A percentile compares a stretch with the other conserved stretches of the same genome.
Evolutionary conservation across 805 yeast genomes (phyloP).

Genomic region (Saccharomycopsis lassenensis): DNA sequence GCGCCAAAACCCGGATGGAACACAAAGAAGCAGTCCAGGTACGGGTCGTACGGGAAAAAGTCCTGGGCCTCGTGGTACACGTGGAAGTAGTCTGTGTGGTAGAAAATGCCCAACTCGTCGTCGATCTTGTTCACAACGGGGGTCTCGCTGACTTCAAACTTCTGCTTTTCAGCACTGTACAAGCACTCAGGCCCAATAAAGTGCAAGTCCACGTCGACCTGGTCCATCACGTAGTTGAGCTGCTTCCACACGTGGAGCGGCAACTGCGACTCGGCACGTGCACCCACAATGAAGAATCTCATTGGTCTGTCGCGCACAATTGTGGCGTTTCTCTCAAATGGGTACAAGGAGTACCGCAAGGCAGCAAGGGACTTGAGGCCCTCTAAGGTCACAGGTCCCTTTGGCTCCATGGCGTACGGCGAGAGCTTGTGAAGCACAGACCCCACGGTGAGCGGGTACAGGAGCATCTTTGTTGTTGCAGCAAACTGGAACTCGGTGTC

Average conservation of each 20-base stretch:
- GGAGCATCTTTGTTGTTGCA: constrained; percentile 86
- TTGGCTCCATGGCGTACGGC: constrained; percentile 72
- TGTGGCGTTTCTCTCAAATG: constrained; percentile 42
- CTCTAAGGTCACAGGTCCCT: constrained; percentile 82
- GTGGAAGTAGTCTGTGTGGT: constrained; percentile 88
- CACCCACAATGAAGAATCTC: constrained; percentile 81
- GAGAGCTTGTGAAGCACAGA: constrained; percentile 73
- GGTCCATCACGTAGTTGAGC: constrained; percentile 75
- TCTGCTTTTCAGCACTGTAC: constrained; percentile 59
- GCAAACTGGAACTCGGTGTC: constrained; percentile 94
- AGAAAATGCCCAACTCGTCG: constrained; percentile 58
- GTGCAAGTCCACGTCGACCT: constrained; percentile 71
- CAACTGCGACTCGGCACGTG: constrained; percentile 85
- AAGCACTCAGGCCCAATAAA: constrained; percentile 91
- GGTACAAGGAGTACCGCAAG: constrained; percentile 78
- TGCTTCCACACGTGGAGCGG: constrained; percentile 97
- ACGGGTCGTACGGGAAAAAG: constrained; percentile 96
- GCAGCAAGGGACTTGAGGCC: constrained; percentile 94
- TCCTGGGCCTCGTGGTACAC: constrained; percentile 86
- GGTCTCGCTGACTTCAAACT: constrained; percentile 45
- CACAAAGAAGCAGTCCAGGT: constrained; percentile 80
- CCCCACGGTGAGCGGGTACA: constrained; percentile 86
- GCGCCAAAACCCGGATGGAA: constrained; percentile 95
- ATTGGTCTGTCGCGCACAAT: constrained; percentile 71
- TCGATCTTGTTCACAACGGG: constrained; percentile 70